Percentiles rank a stretch among this genome's conserved stretches.
phyloP scores from a whole-genome alignment of 352 stramenopile genomes.

The Peronospora belbahrii region DNA sequence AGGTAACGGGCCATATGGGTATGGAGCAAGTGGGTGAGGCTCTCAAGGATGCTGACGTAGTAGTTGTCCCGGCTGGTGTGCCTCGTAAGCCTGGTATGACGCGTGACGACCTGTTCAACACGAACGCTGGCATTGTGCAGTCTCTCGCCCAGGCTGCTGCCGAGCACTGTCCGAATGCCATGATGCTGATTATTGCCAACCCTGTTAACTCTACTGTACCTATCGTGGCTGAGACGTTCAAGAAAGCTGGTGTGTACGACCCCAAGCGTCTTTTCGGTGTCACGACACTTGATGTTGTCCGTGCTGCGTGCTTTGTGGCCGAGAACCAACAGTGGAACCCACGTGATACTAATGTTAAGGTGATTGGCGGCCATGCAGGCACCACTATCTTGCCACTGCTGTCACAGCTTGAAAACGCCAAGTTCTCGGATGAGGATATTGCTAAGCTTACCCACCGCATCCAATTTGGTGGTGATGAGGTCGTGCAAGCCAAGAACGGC shows the following conservation, averaged over 20 bases:
- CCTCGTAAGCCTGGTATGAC: slow-evolving; percentile 98
- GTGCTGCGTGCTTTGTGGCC: slow-evolving; percentile 94
- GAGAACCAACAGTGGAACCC: slow-evolving; percentile 76
- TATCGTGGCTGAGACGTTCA: slow-evolving; percentile 98
- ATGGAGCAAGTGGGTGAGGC: slow-evolving; percentile 74
- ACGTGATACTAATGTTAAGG: slow-evolving; percentile 83
- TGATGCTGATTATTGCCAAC: slow-evolving; percentile 98
- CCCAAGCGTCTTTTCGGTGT: slow-evolving; percentile 97
- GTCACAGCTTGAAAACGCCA: slow-evolving; percentile 90
- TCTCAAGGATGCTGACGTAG: slow-evolving; percentile 87
- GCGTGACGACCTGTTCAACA: slow-evolving; percentile 94
- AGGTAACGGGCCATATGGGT: slow-evolving; percentile 59
- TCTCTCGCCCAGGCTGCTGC: slow-evolving; percentile 91
- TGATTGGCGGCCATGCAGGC: slow-evolving; percentile 98
- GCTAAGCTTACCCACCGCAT: slow-evolving; percentile 94
- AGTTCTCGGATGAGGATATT: slow-evolving; percentile 92
- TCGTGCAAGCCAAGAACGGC: slow-evolving; percentile 96
- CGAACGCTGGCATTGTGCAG: slow-evolving; percentile 95
- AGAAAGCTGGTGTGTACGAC: slow-evolving; percentile 94
- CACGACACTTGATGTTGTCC: slow-evolving; percentile 97
- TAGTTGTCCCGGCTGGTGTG: slow-evolving; percentile 98
- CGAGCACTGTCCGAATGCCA: slow-evolving; percentile 94
- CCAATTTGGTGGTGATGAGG: slow-evolving; percentile 91
- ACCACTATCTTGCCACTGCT: slow-evolving; percentile 99
- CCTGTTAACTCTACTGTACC: slow-evolving; percentile 99